Base-by-base conservation (phyloP, 1,284 basidiomycete species). In the Tetrapyrgos nigripes region DNA sequence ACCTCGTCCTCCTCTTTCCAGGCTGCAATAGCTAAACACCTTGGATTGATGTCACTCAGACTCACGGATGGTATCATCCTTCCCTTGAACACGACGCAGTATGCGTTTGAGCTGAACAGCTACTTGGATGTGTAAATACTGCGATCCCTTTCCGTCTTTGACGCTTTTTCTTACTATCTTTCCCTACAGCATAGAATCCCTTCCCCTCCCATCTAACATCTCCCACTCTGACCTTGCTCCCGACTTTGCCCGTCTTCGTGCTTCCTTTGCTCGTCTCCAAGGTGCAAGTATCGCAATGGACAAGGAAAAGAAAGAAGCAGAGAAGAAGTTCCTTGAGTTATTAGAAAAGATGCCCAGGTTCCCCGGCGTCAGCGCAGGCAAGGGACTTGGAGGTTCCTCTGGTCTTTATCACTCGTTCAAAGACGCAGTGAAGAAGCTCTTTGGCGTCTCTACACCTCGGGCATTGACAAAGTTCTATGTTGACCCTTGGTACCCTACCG, bases 81-180 rank as follows among this genome's bases (percentile, higher is more conserved):
- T 4, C 92, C 92, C 2, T 72, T 95, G 55, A 93, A 94, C 71
- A 88, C 91, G 2, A 91, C 89, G 1, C 87, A 91, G 64, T 93
- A 93, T 68, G 77, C 88, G 1, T 64, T 81, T 17, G 89, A 91
- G 66, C 79, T 94, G 6, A 73, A 76, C 45, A 72, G 76, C 10
- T 93, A 93, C 69, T 75, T 88, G 31, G 76, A 83, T 35, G 78
- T 79, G 81, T 87, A 65, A 63, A 82, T 62, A 5, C n/a, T n/a
- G n/a, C n/a, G n/a, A n/a, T n/a, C n/a, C n/a, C n/a, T n/a, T n/a
- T 23, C n/a, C 10, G n/a, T 19, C 28, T 56, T 50, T 47, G 33
- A 23, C 50, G 47, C 24, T 55, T 11, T 35, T 23, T 26, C 50
- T 5, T 60, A 59, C 61, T 26, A 14, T 56, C 35, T 47, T 26